These are phyloP conservation scores for Maudiozyma pseudohumilis DNA, from an alignment of 805 yeast genomes.

Conservation along the genomic window DNA sequence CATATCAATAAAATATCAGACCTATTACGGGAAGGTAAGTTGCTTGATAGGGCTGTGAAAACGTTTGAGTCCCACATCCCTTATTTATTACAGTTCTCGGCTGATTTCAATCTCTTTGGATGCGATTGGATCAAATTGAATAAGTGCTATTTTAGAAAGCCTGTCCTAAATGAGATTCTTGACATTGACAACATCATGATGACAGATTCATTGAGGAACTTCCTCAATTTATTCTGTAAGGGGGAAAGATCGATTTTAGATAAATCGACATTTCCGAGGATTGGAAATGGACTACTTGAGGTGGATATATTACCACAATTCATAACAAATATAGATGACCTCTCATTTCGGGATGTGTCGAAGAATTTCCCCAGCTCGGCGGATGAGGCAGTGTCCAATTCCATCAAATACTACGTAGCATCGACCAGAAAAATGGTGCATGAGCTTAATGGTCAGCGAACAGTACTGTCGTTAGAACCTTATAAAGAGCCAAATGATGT, in stretches of 20 bases:
- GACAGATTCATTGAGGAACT: constrained; percentile 28
- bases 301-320: constrained; percentile 55
- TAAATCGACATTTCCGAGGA: constrained; percentile 33
- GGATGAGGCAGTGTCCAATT: constrained; percentile 2
- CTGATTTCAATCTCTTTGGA: constrained; percentile 77
- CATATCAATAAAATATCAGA: constrained; percentile 46
- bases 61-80: constrained; percentile 80
- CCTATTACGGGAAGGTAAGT: constrained; percentile 36
- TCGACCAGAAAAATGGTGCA: constrained; percentile 49
- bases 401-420: constrained; percentile 25
- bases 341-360: constrained; percentile 42
- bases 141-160: constrained; percentile 45
- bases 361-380: constrained; percentile 36
- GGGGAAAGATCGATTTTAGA: constrained; percentile 13
- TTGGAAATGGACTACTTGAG: constrained; percentile 58
- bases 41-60: constrained; percentile 33
- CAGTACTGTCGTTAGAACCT: constrained; percentile 28
- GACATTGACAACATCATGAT: constrained; percentile 20
- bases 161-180: constrained; percentile 34
- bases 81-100: constrained; percentile 59
- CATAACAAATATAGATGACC: constrained; percentile 44
- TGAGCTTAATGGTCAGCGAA: constrained; percentile 47
- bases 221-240: constrained; percentile 23
- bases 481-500: constrained; percentile 23
- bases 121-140: constrained; percentile 62